A percentile compares a stretch with the other conserved stretches of the same genome.
These are phyloP conservation scores for Malassezia japonica DNA, from an alignment of 1,284 basidiomycete species.

Conservation along the genomic window DNA sequence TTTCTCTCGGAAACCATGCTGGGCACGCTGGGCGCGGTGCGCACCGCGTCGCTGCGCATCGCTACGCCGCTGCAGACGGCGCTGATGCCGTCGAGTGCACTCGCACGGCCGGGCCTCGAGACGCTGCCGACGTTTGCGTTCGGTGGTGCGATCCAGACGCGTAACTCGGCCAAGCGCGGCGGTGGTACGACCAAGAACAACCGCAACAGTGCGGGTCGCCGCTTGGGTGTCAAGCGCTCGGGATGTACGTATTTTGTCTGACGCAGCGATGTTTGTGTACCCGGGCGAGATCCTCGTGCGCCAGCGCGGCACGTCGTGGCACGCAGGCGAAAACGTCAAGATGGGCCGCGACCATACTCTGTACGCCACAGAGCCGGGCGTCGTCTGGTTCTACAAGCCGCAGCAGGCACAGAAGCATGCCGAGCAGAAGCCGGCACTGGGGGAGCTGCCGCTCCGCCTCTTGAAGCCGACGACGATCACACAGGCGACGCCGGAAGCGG, in stretches of 20 bases:
- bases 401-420: not conserved
- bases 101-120: constrained; percentile 3
- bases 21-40: constrained; percentile 7
- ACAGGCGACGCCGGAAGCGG: constrained; percentile 2
- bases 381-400: constrained; percentile 43
- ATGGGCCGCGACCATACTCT: constrained; percentile 47
- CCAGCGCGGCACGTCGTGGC: constrained; percentile 46
- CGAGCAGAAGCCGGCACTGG: constrained; percentile 3
- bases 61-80: constrained; percentile 18
- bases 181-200: constrained; percentile 47
- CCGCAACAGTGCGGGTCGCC: constrained; percentile 44
- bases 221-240: constrained; percentile 44
- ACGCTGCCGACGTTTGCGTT: constrained; percentile 34
- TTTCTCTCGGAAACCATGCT: too few species aligned
- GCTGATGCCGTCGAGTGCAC: not conserved
- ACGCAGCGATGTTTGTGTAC: constrained; percentile 30
- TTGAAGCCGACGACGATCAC: constrained; percentile 15
- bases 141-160: constrained; percentile 39
- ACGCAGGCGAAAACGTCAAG: constrained; percentile 39
- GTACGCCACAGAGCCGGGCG: constrained; percentile 41
- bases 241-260: constrained; percentile 10
- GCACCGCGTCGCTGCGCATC: constrained; percentile 27
- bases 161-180: constrained; percentile 47
- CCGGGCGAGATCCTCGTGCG: constrained; percentile 44
- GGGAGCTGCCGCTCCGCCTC: constrained; percentile 23